These are phyloP conservation scores for Elongisporangium senticosum DNA, from an alignment of 352 stramenopile genomes.

Conservation along the genomic window DNA sequence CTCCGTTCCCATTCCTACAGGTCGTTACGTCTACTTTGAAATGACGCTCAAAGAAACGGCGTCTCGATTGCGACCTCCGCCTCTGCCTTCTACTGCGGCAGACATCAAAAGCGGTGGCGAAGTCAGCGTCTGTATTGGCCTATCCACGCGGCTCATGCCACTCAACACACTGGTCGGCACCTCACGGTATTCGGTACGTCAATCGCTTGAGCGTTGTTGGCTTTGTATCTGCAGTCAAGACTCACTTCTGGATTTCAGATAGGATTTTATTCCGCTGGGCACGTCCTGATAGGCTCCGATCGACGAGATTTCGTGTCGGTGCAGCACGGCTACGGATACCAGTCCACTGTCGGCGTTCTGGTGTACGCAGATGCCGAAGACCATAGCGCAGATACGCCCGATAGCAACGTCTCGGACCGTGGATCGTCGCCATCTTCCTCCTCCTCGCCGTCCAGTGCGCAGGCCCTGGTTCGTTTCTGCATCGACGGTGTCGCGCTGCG, in stretches of 20 bases:
- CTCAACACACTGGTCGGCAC: slow-evolving; percentile 78
- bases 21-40: slow-evolving; percentile 85
- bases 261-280: slow-evolving; percentile 76
- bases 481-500: slow-evolving; percentile 61
- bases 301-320: slow-evolving; percentile 52
- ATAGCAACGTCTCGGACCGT: slow-evolving; percentile 6
- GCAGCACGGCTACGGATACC: slow-evolving; percentile 41
- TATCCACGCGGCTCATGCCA: slow-evolving; percentile 70
- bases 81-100: slow-evolving; percentile 10
- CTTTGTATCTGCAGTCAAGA: neutral
- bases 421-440: slow-evolving; percentile 5
- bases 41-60: slow-evolving; percentile 60
- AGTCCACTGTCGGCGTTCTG: slow-evolving; percentile 74
- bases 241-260: slow-evolving; percentile 32
- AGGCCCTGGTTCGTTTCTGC: slow-evolving; percentile 63
- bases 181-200: slow-evolving; percentile 70
- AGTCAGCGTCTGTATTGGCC: slow-evolving; percentile 70
- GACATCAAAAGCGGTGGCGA: slow-evolving; percentile 25
- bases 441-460: slow-evolving; percentile 6
- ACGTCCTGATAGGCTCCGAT: slow-evolving; percentile 64
- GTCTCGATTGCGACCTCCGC: slow-evolving; percentile 20
- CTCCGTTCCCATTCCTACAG: slow-evolving; percentile 49
- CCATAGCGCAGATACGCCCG: slow-evolving; percentile 1
- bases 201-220: neutral
- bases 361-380: slow-evolving; percentile 47